Base-by-base conservation (phyloP, 2,329 filamentous ascomycete species). In the Penicillium capsulatum region DNA sequence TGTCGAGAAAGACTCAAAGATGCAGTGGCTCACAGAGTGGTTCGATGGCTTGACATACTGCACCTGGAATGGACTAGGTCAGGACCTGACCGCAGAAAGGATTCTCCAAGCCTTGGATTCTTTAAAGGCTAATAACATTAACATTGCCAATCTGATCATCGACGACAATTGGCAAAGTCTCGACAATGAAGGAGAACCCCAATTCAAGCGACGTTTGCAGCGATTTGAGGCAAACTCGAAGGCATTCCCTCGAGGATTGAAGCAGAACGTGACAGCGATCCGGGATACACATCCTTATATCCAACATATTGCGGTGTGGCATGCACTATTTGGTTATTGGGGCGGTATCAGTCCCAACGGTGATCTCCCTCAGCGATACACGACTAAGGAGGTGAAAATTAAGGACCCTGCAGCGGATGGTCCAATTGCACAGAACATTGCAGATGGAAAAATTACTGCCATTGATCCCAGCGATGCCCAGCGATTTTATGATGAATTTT, bases 91-190 rank as follows among this genome's bases (percentile, higher is more conserved):
- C 0, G 86, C 91, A 44, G 73, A 86, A 14, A 94, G 88, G 54
- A 78, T 98, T 10, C 71, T 89, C 9, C 65, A 80, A 28, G 88
- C 90, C 1, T 70, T 97, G 1, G 79, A 88, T 42, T 74, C 76
- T 1, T 69, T 98, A 8, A 76, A 81, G 3, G 71, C 80, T 19
- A 76, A 85, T 40, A 77, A 82, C 1, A 86, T 98, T 56, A 81
- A 84, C 29, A 75, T 97, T 31, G 83, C 81, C 0, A 94, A 82
- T 55, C 73, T 98, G 2, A 95, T 97, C 45, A 94, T 98, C 47
- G 92, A 98, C 54, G 92, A 98, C 59, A 94, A 94, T 54, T 98
- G 92, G 92, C 90, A 95, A 64, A 79, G 83, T 7, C 74, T 94
- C 5, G 76, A 81, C 17, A 70, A 71, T 17, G 68, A 75, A 46